Conservation (phyloP, 1,139 yeast species). For the Schizosaccharomyces versatilis region DNA sequence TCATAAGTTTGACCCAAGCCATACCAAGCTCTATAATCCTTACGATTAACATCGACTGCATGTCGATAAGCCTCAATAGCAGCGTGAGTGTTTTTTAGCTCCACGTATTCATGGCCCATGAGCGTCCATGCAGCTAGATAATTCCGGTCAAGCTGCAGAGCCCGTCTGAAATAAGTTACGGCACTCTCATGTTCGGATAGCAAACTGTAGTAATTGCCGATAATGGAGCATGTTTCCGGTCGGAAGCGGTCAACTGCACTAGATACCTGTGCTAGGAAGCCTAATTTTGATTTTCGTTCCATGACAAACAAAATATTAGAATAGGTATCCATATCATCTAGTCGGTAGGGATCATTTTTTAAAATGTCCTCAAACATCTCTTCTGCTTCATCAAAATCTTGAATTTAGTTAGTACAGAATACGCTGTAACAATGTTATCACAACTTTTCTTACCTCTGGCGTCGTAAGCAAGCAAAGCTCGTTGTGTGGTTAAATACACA, state of each 20-base stretch:
- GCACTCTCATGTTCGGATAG: conserved; percentile 89
- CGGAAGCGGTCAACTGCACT: conserved; percentile 65
- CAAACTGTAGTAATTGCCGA: conserved; percentile 83
- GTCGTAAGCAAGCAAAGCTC: conserved; percentile 62
- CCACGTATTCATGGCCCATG: conserved; percentile 98
- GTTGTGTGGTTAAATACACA: conserved; percentile 53
- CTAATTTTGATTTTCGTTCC: conserved; percentile 68
- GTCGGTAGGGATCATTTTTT: conserved; percentile 56
- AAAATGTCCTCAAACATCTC: conserved; percentile 53
- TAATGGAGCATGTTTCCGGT: conserved; percentile 85
- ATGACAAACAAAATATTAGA: conserved; percentile 86
- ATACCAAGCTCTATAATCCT: conserved; percentile 94
- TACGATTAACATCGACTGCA: conserved; percentile 72
- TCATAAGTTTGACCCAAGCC: conserved; percentile 97
- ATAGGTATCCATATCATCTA: conserved; percentile 78
- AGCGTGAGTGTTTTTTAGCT: conserved; percentile 85
- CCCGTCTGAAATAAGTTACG: conserved; percentile 76
- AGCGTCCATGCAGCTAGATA: conserved; percentile 91
- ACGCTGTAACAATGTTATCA: neutral
- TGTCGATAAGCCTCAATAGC: conserved; percentile 89
- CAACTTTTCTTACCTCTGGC: conserved; percentile 14
- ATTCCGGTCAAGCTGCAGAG: conserved; percentile 55
- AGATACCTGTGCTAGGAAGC: conserved; percentile 71
- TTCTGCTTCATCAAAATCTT: conserved; percentile 68
- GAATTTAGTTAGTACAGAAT: conserved; percentile 15